A percentile compares a stretch with the other conserved stretches of the same genome.
Conservation (phyloP, 306 rosid genomes). For the Acacia confusa region DNA sequence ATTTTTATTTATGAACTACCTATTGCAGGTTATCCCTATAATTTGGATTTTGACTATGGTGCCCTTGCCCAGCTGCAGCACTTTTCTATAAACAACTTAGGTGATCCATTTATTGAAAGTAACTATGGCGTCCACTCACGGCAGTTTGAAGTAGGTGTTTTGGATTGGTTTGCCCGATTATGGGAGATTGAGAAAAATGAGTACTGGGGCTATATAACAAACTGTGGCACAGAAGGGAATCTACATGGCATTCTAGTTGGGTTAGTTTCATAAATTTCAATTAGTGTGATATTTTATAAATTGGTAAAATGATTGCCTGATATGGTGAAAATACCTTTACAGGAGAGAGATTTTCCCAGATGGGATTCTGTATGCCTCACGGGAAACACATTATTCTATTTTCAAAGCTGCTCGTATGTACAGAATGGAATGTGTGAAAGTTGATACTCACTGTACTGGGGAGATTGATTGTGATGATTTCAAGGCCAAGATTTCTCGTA, state of each 20-base stretch:
- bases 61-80: constrained; percentile 75
- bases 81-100: constrained; percentile 93
- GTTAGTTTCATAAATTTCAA: constrained; percentile 35
- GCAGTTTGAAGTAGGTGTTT: constrained; percentile 72
- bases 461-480: constrained; percentile 64
- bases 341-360: constrained; percentile 62
- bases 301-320: constrained; percentile 18
- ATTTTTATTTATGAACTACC: background rate
- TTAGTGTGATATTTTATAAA: constrained; percentile 9
- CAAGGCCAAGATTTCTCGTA: constrained; percentile 43
- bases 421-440: constrained; percentile 53
- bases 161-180: constrained; percentile 95
- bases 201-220: constrained; percentile 99
- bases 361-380: constrained; percentile 58
- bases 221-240: constrained; percentile 98
- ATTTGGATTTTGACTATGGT: constrained; percentile 80
- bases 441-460: constrained; percentile 47
- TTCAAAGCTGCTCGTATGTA: constrained; percentile 61
- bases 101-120: constrained; percentile 86
- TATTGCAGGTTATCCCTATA: constrained; percentile 61
- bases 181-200: constrained; percentile 94
- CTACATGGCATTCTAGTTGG: constrained; percentile 77
- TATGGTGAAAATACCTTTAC: constrained; percentile 27
- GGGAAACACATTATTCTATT: constrained; percentile 51
- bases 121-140: constrained; percentile 20